Evolutionary conservation across 768 basidiomycete species (phyloP).

Genomic region (Dacryopinax primogenitus): DNA sequence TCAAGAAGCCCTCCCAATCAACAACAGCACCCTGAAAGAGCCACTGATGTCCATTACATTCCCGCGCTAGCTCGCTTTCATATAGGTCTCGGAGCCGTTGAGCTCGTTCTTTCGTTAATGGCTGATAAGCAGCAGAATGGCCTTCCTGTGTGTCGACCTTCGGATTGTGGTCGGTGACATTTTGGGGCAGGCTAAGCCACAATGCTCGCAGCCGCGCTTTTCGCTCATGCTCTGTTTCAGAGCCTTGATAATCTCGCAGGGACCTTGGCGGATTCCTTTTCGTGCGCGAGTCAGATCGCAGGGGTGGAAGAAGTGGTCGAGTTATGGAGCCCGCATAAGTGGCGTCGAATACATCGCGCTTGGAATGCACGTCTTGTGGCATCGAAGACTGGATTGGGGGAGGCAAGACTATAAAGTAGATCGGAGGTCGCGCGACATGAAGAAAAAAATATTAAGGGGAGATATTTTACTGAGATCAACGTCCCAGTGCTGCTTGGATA

Average conservation of each 20-base stretch:
- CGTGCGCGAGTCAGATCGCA: constrained; percentile 41
- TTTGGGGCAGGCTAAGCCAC: constrained; percentile 45
- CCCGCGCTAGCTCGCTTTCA: constrained; percentile 56
- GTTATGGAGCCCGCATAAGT: constrained; percentile 41
- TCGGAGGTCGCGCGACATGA: background rate
- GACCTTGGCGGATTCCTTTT: constrained; percentile 35
- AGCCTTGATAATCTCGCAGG: constrained; percentile 49
- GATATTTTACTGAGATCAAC: background rate
- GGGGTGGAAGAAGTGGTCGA: constrained; percentile 44
- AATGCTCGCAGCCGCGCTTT: constrained; percentile 48
- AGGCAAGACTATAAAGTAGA: background rate
- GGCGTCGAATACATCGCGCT: constrained; percentile 42
- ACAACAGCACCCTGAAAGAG: constrained; percentile 34
- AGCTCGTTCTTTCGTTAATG: constrained; percentile 43
- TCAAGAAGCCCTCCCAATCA: constrained; percentile 55
- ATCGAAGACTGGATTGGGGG: background rate
- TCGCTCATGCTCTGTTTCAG: constrained; percentile 50
- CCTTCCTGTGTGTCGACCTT: constrained; percentile 15
- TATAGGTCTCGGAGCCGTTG: constrained; percentile 56
- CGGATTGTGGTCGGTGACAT: constrained; percentile 21
- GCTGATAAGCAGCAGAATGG: constrained; percentile 17
- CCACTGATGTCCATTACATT: constrained; percentile 23
- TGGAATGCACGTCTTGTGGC: background rate
- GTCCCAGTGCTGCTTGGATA: background rate
- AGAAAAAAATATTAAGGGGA: background rate